These are phyloP conservation scores for Aspergillus transmontanensis DNA, from an alignment of 2,329 filamentous ascomycete species.

Conservation along the genomic window DNA sequence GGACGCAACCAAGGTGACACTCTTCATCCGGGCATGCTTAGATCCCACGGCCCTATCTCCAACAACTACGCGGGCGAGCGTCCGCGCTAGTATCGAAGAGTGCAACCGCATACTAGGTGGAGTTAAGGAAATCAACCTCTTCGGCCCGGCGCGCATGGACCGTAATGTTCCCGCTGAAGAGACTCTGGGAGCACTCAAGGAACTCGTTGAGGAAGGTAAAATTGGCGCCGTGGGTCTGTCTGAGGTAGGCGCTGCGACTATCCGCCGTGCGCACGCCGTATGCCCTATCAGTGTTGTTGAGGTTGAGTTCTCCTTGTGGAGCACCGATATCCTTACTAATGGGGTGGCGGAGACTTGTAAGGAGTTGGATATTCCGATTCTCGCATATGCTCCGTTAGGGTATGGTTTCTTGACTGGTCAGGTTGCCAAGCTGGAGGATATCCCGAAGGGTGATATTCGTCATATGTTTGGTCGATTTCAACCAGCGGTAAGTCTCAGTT, in stretches of 20 bases:
- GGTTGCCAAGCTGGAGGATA: conserved; percentile 1
- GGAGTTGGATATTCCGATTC: background rate
- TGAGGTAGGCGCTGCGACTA: background rate
- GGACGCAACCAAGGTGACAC: background rate
- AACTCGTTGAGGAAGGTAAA: background rate
- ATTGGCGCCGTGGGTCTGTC: background rate
- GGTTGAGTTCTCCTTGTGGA: background rate
- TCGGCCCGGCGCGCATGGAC: background rate
- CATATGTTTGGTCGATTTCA: background rate
- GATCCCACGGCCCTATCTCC: background rate
- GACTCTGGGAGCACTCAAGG: background rate
- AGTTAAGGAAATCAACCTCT: background rate
- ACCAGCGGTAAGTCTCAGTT: background rate
- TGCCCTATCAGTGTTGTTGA: background rate
- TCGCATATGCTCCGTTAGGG: background rate
- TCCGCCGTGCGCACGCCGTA: background rate
- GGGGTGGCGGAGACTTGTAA: background rate
- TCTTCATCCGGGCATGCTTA: background rate
- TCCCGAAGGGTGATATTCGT: background rate
- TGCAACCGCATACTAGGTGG: background rate
- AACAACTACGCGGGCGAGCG: background rate
- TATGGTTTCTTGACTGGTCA: background rate
- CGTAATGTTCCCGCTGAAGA: background rate
- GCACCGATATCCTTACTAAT: background rate
- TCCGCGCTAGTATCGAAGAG: background rate